Conservation (phyloP, 2,329 filamentous ascomycete species). For the Xylariaceae sp. region DNA sequence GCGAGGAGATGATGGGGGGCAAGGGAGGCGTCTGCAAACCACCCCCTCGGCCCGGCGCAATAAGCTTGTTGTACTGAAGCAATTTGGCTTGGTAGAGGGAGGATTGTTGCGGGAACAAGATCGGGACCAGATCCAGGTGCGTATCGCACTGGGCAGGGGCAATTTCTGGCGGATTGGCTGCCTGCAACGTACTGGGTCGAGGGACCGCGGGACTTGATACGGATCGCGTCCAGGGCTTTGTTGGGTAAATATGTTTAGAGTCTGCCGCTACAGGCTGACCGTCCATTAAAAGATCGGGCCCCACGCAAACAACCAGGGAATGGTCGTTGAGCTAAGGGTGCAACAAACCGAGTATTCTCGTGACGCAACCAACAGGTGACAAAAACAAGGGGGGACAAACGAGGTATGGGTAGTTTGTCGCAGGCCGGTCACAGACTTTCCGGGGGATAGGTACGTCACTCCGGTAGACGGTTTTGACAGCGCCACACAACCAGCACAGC, state of each 20-base stretch:
- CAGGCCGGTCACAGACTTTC: slow-evolving; percentile 1
- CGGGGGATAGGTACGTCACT: slow-evolving; percentile 1
- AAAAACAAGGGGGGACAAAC: background rate
- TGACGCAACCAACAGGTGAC: slow-evolving; percentile 17
- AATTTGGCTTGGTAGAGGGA: slow-evolving; percentile 59
- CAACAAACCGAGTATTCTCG: slow-evolving; percentile 22
- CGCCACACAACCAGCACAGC: slow-evolving; percentile 2
- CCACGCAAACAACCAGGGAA: slow-evolving; percentile 27
- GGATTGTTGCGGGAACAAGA: slow-evolving; percentile 56
- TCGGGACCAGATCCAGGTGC: slow-evolving; percentile 52
- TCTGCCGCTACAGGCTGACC: slow-evolving; percentile 47
- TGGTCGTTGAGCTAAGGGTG: slow-evolving; percentile 19
- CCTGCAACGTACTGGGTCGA: slow-evolving; percentile 31
- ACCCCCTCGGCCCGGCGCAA: slow-evolving; percentile 52
- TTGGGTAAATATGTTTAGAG: slow-evolving; percentile 45
- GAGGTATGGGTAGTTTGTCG: slow-evolving; percentile 2
- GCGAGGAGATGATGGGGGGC: slow-evolving; percentile 51
- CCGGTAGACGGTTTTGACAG: background rate
- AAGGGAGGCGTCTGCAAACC: slow-evolving; percentile 55
- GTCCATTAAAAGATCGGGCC: slow-evolving; percentile 46
- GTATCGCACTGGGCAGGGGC: slow-evolving; percentile 33
- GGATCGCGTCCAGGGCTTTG: slow-evolving; percentile 40
- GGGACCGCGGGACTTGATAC: slow-evolving; percentile 34
- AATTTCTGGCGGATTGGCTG: slow-evolving; percentile 23
- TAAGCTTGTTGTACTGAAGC: slow-evolving; percentile 61